phyloP scores from a whole-genome alignment of 129 eudicot genomes.

The Solidago caesia region DNA sequence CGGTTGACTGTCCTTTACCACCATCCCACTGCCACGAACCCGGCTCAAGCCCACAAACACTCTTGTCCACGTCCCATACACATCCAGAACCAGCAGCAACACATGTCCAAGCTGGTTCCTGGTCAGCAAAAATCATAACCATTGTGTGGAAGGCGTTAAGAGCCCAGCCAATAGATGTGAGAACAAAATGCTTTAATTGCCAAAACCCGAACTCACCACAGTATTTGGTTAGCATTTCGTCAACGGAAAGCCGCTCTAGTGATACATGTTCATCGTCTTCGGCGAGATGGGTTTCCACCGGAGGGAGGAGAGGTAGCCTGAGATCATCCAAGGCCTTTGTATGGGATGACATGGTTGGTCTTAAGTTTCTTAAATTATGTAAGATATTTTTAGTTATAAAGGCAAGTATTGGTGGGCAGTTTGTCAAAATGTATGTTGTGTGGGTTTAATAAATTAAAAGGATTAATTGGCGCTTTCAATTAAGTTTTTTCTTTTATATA shows the following conservation, averaged over 20 bases:
- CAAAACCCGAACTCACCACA: slow-evolving; percentile 94
- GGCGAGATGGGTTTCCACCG: not conserved
- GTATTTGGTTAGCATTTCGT: slow-evolving; percentile 60
- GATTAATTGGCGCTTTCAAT: not conserved
- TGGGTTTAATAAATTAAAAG: not conserved
- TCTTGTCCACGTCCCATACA: slow-evolving; percentile 24
- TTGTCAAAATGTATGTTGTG: not conserved
- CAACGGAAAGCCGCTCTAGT: slow-evolving; percentile 47
- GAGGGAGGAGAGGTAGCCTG: slow-evolving; percentile 45
- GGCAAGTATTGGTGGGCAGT: not conserved
- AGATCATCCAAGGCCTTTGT: slow-evolving; percentile 27
- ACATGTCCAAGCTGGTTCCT: slow-evolving; percentile 75
- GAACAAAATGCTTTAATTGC: slow-evolving; percentile 70
- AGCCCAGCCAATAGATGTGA: slow-evolving; percentile 74
- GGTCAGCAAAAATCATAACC: slow-evolving; percentile 91
- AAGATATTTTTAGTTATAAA: not conserved
- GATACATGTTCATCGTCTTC: not conserved
- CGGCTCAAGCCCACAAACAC: slow-evolving; percentile 50
- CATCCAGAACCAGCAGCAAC: slow-evolving; percentile 6
- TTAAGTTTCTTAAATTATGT: not conserved
- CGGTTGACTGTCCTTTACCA: slow-evolving; percentile 57
- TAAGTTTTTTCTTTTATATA: no score
- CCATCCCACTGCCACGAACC: slow-evolving; percentile 65
- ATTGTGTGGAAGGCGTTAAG: slow-evolving; percentile 77
- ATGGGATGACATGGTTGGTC: slow-evolving; percentile 17